Evolutionary conservation across 129 eudicot genomes (phyloP).

Genomic region (Escallonia herrerae): DNA sequence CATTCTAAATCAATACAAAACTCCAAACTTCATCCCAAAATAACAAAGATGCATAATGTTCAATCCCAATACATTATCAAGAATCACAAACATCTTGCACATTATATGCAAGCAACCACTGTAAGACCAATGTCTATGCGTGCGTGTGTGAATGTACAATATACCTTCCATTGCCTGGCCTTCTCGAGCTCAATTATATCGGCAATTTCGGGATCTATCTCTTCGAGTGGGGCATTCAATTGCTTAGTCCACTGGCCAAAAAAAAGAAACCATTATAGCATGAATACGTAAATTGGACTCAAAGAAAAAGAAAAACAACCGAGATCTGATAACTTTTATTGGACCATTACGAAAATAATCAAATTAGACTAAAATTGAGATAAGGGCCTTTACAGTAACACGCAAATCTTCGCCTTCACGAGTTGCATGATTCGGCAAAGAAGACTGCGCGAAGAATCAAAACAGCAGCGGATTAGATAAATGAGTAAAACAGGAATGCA

Average conservation of each 20-base stretch:
- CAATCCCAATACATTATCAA: no score
- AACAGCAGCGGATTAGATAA: not conserved
- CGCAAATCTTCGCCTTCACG: constrained; percentile 40
- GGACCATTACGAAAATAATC: no score
- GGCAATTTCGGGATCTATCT: constrained; percentile 85
- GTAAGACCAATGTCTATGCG: not conserved
- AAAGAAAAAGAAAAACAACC: not conserved
- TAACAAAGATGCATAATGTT: not conserved
- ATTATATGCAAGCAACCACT: not conserved
- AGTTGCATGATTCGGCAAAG: constrained; percentile 53
- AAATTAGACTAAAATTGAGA: not conserved
- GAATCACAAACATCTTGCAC: not conserved
- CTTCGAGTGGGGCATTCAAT: constrained; percentile 83
- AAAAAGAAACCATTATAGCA: constrained; percentile 1
- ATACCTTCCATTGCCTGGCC: constrained; percentile 98
- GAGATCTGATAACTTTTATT: not conserved
- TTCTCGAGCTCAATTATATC: constrained; percentile 93
- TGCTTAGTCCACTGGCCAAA: constrained; percentile 77
- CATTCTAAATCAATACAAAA: not conserved
- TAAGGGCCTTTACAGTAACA: constrained; percentile 32
- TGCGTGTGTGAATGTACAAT: not conserved
- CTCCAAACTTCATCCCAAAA: not conserved
- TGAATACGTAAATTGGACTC: not conserved
- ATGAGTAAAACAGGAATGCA: not conserved
- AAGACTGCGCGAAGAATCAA: constrained; percentile 38